Percentiles rank a stretch among this genome's conserved stretches.
phyloP scores from a whole-genome alignment of 768 basidiomycete genomes.

The Mycena vitilis region DNA sequence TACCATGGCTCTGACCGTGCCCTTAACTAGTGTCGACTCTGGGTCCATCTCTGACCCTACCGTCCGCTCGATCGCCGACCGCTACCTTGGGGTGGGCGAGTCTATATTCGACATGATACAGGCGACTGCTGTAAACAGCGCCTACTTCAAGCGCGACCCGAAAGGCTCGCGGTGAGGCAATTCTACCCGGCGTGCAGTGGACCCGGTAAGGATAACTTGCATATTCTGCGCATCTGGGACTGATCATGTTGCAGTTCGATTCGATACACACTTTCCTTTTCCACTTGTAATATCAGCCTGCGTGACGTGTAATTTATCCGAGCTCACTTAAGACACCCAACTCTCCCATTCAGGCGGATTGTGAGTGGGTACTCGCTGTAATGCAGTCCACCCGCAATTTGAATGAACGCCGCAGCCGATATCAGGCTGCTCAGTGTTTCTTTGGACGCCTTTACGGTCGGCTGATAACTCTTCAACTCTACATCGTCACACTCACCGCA shows the following conservation, averaged over 20 bases:
- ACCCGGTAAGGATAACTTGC: slow-evolving; percentile 5
- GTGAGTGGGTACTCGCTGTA: no score
- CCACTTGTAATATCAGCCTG: slow-evolving; percentile 1
- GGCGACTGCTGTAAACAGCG: slow-evolving; percentile 86
- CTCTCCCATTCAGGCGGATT: neutral
- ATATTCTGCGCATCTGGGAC: neutral
- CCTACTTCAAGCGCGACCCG: slow-evolving; percentile 78
- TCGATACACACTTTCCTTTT: slow-evolving; percentile 3
- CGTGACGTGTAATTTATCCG: slow-evolving; percentile 33
- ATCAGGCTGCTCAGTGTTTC: no score
- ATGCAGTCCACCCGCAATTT: no score
- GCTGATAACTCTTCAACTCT: neutral
- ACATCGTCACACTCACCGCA: no score
- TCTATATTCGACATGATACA: slow-evolving; percentile 88
- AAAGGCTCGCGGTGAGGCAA: slow-evolving; percentile 46
- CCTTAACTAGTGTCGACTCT: slow-evolving; percentile 69
- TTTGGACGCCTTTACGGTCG: neutral
- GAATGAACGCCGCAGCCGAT: no score
- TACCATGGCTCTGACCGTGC: neutral
- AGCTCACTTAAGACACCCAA: slow-evolving; percentile 6
- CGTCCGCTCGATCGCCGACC: slow-evolving; percentile 78
- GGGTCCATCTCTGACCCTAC: slow-evolving; percentile 81
- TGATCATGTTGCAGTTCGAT: slow-evolving; percentile 8
- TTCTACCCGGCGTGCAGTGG: neutral
- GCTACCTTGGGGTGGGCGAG: slow-evolving; percentile 89